phyloP scores from a whole-genome alignment of 495 filamentous ascomycete genomes.

The Durotheca rogersii region DNA sequence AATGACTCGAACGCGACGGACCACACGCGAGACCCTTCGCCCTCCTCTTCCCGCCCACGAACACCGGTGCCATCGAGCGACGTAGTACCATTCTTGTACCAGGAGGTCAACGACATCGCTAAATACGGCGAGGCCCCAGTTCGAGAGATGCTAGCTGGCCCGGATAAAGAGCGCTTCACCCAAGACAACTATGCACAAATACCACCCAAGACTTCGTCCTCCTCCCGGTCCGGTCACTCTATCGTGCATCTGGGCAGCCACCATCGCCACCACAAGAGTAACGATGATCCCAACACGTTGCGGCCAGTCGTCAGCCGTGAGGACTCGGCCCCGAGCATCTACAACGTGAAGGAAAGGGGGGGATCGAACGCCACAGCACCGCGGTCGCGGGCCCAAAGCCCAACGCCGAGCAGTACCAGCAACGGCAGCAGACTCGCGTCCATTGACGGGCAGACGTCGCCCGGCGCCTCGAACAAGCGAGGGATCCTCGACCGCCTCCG shows the following conservation, averaged over 20 bases:
- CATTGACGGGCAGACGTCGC: conserved; percentile 60
- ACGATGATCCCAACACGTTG: conserved; percentile 66
- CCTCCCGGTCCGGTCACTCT: conserved; percentile 54
- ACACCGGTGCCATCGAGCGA: conserved; percentile 89
- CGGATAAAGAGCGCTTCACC: conserved; percentile 65
- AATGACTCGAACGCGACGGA: conserved; percentile 73
- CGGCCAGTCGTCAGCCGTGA: conserved; percentile 69
- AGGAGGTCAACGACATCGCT: conserved; percentile 81
- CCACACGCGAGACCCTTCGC: conserved; percentile 63
- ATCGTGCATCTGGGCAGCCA: conserved; percentile 60
- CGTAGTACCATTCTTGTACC: conserved; percentile 93
- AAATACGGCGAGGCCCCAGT: conserved; percentile 83
- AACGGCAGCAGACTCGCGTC: conserved; percentile 47
- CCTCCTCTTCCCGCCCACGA: conserved; percentile 67
- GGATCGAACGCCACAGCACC: conserved; percentile 44
- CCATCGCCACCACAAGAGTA: conserved; percentile 73
- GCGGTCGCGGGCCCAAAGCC: conserved; percentile 66
- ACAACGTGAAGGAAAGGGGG: conserved; percentile 46
- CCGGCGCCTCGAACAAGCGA: conserved; percentile 59
- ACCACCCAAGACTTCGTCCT: conserved; percentile 53
- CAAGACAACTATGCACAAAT: conserved; percentile 44
- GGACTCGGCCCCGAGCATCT: conserved; percentile 59
- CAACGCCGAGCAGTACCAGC: conserved; percentile 69
- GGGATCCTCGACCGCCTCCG: conserved; percentile 67
- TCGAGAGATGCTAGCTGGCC: conserved; percentile 66